These are phyloP conservation scores for Boechera retrofracta DNA, from an alignment of 345 rosid species.

Conservation along the genomic window DNA sequence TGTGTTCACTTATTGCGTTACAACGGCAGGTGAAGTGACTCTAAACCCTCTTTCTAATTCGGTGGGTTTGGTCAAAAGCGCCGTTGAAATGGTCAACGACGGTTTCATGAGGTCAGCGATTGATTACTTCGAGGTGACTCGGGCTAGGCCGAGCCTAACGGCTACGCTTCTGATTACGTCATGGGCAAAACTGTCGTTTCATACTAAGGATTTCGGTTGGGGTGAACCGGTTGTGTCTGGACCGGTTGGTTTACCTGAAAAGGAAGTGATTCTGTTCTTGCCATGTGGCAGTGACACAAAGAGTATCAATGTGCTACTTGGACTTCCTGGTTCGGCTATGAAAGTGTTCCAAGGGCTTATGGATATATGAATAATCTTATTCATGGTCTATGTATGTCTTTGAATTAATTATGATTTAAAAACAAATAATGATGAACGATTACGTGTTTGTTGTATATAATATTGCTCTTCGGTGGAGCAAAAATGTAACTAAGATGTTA, in stretches of 20 bases:
- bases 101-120: constrained; percentile 85
- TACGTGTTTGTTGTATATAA: constrained; percentile 21
- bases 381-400: constrained; percentile 12
- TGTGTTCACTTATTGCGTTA: constrained; percentile 64
- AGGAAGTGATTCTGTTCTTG: constrained; percentile 78
- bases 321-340: constrained; percentile 85
- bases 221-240: constrained; percentile 79
- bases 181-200: constrained; percentile 83
- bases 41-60: constrained; percentile 58
- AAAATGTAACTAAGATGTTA: constrained; percentile 33
- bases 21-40: constrained; percentile 70
- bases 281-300: constrained; percentile 66
- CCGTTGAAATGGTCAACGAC: constrained; percentile 67
- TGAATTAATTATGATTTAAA: not conserved
- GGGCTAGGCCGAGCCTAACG: constrained; percentile 80
- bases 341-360: constrained; percentile 61
- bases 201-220: constrained; percentile 89
- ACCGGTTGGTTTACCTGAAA: constrained; percentile 87
- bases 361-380: constrained; percentile 47
- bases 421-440: constrained; percentile 24
- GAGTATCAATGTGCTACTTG: constrained; percentile 75
- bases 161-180: constrained; percentile 82
- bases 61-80: constrained; percentile 61
- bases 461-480: constrained; percentile 18
- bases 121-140: constrained; percentile 80